These are phyloP conservation scores for Vicia sativa DNA, from an alignment of 306 rosid species.

Conservation along the genomic window DNA sequence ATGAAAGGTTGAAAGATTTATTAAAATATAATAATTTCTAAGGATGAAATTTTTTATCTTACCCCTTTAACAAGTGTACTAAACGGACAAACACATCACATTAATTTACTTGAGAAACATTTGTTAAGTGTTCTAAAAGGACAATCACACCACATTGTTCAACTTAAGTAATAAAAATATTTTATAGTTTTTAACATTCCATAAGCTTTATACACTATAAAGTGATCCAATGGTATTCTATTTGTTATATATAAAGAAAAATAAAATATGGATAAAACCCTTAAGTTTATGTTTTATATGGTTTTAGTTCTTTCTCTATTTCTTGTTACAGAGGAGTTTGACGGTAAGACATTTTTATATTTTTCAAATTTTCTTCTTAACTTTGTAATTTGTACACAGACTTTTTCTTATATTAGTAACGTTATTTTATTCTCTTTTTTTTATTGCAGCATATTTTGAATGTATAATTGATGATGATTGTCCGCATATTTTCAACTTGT, in stretches of 20 bases:
- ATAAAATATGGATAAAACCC: neutral
- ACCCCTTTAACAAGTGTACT: neutral
- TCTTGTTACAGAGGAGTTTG: neutral
- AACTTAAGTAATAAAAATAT: neutral
- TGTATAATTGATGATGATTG: neutral
- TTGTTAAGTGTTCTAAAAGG: neutral
- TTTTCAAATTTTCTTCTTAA: neutral
- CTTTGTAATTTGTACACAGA: no score
- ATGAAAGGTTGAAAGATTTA: no score
- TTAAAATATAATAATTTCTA: no score
- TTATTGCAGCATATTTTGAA: neutral
- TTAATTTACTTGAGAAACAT: no score
- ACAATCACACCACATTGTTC: neutral
- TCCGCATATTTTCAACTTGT: neutral
- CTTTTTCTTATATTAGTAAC: neutral
- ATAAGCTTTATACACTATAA: neutral
- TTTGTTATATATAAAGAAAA: no score
- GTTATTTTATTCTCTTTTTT: no score
- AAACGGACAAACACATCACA: neutral
- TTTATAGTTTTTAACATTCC: no score
- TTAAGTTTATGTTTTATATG: neutral
- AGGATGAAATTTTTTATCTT: no score
- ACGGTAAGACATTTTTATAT: neutral
- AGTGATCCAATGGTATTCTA: neutral
- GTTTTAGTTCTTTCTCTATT: no score